Evolutionary conservation across 2,329 filamentous ascomycete species (phyloP).

Genomic region (Anisogramma anomala): DNA sequence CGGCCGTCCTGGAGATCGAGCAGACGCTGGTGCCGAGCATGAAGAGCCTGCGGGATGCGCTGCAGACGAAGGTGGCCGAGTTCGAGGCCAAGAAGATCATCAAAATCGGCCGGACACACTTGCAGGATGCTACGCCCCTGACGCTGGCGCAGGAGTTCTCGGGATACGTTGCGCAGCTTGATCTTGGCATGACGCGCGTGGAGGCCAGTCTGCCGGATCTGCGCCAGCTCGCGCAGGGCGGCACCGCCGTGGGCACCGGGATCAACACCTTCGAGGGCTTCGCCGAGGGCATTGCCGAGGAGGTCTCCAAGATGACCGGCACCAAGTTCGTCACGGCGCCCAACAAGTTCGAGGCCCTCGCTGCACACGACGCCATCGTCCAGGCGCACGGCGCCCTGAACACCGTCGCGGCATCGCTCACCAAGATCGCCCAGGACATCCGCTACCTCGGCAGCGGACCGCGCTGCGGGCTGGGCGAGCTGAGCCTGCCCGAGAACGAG

Average conservation of each 20-base stretch:
- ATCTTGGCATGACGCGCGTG: slow-evolving; percentile 79
- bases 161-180: slow-evolving; percentile 89
- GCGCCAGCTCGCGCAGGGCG: slow-evolving; percentile 20
- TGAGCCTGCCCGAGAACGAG: slow-evolving; percentile 93
- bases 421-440: slow-evolving; percentile 97
- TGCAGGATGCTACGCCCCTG: slow-evolving; percentile 93
- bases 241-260: slow-evolving; percentile 86
- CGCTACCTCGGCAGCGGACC: slow-evolving; percentile 93
- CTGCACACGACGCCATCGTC: slow-evolving; percentile 89
- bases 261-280: slow-evolving; percentile 97
- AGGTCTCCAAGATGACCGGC: slow-evolving; percentile 86
- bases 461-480: slow-evolving; percentile 88
- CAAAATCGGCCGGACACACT: slow-evolving; percentile 96
- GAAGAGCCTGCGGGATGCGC: slow-evolving; percentile 66
- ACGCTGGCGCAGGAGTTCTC: slow-evolving; percentile 97
- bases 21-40: slow-evolving; percentile 73
- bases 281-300: slow-evolving; percentile 80
- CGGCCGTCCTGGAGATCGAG: slow-evolving; percentile 87
- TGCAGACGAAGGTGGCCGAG: slow-evolving; percentile 79
- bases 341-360: slow-evolving; percentile 97
- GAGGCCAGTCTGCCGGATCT: slow-evolving; percentile 32
- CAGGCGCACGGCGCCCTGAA: slow-evolving; percentile 90
- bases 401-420: slow-evolving; percentile 80
- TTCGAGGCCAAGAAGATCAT: slow-evolving; percentile 83
- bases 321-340: slow-evolving; percentile 90